phyloP scores from a whole-genome alignment of 352 stramenopile species.

The Globisporangium emineosum region DNA sequence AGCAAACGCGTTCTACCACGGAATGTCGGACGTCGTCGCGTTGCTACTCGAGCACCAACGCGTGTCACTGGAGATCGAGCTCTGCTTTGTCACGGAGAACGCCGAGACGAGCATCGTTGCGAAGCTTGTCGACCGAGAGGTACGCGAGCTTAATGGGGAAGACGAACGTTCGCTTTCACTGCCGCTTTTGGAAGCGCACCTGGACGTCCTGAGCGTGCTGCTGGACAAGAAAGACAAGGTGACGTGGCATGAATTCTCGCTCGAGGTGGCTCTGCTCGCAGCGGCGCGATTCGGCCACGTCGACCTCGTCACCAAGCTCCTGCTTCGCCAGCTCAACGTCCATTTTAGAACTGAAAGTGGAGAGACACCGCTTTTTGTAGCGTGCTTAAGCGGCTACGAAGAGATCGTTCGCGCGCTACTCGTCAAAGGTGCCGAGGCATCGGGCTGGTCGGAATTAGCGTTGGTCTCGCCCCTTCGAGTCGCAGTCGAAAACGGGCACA shows the following conservation, averaged over 20 bases:
- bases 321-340: background rate
- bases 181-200: conserved; percentile 4
- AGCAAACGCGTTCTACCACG: conserved; percentile 7
- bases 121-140: background rate
- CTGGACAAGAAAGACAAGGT: conserved; percentile 8
- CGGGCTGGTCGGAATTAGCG: background rate
- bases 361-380: conserved; percentile 8
- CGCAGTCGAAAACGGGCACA: conserved; percentile 2
- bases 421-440: background rate
- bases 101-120: background rate
- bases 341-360: background rate
- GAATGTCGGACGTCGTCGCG: conserved; percentile 6
- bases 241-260: conserved; percentile 1
- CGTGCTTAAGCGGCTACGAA: conserved; percentile 2
- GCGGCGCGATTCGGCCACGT: conserved; percentile 6
- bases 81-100: conserved; percentile 2
- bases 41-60: conserved; percentile 4
- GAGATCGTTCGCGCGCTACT: conserved; percentile 7
- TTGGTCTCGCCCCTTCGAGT: conserved; percentile 1
- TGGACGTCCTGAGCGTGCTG: conserved; percentile 10
- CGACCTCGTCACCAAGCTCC: conserved; percentile 6
- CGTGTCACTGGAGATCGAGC: conserved; percentile 13
- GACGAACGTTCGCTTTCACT: background rate
- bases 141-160: background rate
- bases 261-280: conserved; percentile 8